Base-by-base conservation (phyloP, 768 basidiomycete genomes). In the Polyporus arcularius region DNA sequence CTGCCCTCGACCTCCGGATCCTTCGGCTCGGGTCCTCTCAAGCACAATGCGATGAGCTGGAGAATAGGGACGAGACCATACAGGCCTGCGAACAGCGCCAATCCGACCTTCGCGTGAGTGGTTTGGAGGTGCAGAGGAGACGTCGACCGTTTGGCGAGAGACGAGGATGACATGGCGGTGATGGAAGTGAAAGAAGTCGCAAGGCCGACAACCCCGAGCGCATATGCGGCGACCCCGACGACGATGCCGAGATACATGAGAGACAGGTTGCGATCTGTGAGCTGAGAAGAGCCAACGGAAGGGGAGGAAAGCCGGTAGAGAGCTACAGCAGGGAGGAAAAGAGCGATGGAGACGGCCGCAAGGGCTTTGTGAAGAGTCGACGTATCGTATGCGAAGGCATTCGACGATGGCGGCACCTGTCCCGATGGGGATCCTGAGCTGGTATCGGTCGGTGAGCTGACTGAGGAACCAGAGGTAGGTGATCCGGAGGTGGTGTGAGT, bases 131-230 rank as follows among this genome's bases (percentile, higher is more conserved):
- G 53, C 15, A 65, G 52, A 45, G 68, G 63, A 43, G 72, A 64
- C 12, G 76, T 69, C 48, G 74, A 68, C 48, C 78, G 76, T 63
- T 73, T 78, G 32, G 58, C 39, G 35, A 72, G n/a, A 8, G 52
- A 41, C 12, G 70, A 56, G 7, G 74, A 16, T 43, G 63, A 60
- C n/a, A 66, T 62, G 42, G 73, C 65, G 26, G 63, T 73, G 55
- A 83, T 80, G 43, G 85, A 80, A 2, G 85, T 86, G 72, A 92
- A 90, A 7, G 89, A 79, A 3, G 81, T 76, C 16, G 76, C 82
- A 48, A 92, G 71, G 10, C 88, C 89, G 30, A 75, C 85, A 18
- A 92, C 65, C 31, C 91, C 91, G 28, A 85, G 66, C 14, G 76
- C 84, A 67, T 85, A 90, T 15, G 82, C 80, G 15, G 69, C 74